Evolutionary conservation across 1,139 yeast genomes (phyloP), one percentile per base, ranked within the genome.

Genomic region (Nematodospora anomalae): DNA sequence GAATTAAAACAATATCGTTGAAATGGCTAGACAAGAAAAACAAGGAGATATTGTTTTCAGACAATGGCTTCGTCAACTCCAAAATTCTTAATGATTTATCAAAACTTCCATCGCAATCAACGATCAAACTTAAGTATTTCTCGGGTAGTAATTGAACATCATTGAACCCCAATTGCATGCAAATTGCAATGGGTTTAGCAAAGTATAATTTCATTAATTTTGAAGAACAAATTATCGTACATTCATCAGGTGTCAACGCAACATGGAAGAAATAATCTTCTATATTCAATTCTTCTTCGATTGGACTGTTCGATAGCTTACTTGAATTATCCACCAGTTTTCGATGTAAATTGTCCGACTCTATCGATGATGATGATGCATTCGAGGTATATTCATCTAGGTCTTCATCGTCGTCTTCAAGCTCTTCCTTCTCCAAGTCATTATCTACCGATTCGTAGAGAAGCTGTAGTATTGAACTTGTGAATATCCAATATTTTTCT

Each of bases 1-100:
- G 88, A 12, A 81, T 71, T 27, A 82, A 62, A n/a, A 82, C 83
- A 33, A 79, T 76, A 55, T 82, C 85, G 35, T 81, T 73, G 50
- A 79, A 80, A 57, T 82, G 83, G 28, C 83, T 79, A 10, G 83
- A 75, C 28, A 82, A 57, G 56, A 81, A 82, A 51, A 80, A 80
- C 23, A 82, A 63, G 3, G 87, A 70, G 24, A 82, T 78, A 11
- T 68, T 68, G 35, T 79, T 78, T 26, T 69, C 66, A 0, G 84
- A 73, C 14, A 82, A 60, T 3, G 89, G 89, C 35, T 71, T 67
- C 1, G 85, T 79, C 21, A 82, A 59, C 40, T 76, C 77, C 36
- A 82, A 53, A 7, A 82, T 80, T 29, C 81, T 60, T 27, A 73
- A 62, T 26, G 80, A 79, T 40, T 71, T 58, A 47, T 65, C 79